phyloP scores from a whole-genome alignment of 495 filamentous ascomycete genomes.

The Cudoniella acicularis region DNA sequence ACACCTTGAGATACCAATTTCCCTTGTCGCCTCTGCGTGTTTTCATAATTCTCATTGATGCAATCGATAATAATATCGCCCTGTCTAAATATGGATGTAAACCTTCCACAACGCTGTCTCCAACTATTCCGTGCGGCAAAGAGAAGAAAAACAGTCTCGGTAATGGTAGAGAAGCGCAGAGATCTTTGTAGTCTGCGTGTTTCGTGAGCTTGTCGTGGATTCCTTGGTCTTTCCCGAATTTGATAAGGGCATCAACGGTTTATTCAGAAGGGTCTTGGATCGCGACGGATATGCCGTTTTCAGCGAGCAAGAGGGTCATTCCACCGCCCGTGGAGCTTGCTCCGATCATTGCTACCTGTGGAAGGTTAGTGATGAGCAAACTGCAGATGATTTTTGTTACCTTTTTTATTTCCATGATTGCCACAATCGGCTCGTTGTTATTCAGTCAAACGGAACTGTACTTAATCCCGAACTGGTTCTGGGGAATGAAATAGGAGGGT shows the following conservation, averaged over 20 bases:
- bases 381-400: conserved; percentile 6
- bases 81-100: conserved; percentile 51
- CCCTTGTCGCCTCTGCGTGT: conserved; percentile 61
- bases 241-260: conserved; percentile 31
- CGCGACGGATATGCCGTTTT: conserved; percentile 56
- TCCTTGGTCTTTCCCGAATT: conserved; percentile 32
- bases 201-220: conserved; percentile 32
- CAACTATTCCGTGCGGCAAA: conserved; percentile 64
- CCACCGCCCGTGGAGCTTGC: conserved; percentile 64
- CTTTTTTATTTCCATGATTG: conserved; percentile 11
- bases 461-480: too few species aligned
- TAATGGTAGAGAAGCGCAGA: conserved; percentile 17
- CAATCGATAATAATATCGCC: conserved; percentile 72
- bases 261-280: conserved; percentile 53
- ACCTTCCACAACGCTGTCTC: conserved; percentile 59
- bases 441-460: background rate
- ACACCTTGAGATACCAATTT: conserved; percentile 52
- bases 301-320: conserved; percentile 63
- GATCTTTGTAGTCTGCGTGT: conserved; percentile 31
- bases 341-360: conserved; percentile 58
- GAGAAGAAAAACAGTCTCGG: conserved; percentile 59
- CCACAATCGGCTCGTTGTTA: too few species aligned
- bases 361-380: too few species aligned
- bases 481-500: too few species aligned
- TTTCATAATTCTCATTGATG: conserved; percentile 66